These are phyloP conservation scores for Suhomyces terraborum DNA, from an alignment of 1,139 yeast species.

Conservation along the genomic window DNA sequence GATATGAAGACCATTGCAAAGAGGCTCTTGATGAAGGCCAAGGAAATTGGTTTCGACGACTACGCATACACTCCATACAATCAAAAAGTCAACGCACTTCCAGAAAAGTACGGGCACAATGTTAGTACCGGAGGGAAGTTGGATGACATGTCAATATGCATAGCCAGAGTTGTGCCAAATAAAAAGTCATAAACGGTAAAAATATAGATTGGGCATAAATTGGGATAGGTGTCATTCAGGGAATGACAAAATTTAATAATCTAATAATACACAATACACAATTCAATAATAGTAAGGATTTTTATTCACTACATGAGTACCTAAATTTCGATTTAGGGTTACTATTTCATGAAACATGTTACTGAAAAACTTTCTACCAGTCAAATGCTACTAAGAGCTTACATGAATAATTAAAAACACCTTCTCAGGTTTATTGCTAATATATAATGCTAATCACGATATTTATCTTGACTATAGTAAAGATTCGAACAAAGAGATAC, in stretches of 20 bases:
- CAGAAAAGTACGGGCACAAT: conserved; percentile 34
- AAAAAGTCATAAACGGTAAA: conserved; percentile 2
- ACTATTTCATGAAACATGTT: too few relatives aligned
- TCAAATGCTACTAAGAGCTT: too few relatives aligned
- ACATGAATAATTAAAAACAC: too few relatives aligned
- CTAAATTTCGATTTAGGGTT: too few relatives aligned
- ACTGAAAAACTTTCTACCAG: too few relatives aligned
- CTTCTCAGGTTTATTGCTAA: too few relatives aligned
- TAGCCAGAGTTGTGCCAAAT: conserved; percentile 42
- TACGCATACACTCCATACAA: conserved; percentile 58
- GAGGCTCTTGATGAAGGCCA: conserved; percentile 44
- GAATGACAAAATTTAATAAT: neutral
- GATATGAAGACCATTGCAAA: conserved; percentile 43
- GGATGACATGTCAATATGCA: conserved; percentile 56
- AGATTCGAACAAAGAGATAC: too few relatives aligned
- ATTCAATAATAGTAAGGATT: too few relatives aligned
- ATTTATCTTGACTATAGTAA: too few relatives aligned
- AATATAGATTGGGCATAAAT: conserved; percentile 5
- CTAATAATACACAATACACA: too few relatives aligned
- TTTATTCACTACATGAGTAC: too few relatives aligned
- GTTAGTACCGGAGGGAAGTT: conserved; percentile 54
- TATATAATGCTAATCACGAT: too few relatives aligned
- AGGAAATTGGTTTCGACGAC: conserved; percentile 56
- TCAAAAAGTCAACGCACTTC: conserved; percentile 51
- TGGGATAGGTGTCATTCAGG: neutral